Base-by-base conservation (phyloP, 2,329 filamentous ascomycete genomes). In the Alternaria burnsii region DNA sequence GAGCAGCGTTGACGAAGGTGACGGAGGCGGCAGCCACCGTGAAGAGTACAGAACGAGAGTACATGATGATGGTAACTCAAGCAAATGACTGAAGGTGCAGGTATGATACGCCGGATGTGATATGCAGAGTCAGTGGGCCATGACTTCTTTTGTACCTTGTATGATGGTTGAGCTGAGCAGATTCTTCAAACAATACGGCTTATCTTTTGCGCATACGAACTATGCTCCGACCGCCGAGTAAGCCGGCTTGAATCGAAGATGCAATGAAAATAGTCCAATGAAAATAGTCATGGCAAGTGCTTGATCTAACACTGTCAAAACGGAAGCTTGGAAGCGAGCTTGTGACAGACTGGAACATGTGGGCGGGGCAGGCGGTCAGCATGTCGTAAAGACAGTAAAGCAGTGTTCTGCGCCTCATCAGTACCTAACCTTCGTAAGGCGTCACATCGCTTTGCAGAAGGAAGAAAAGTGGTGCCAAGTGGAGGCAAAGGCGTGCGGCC, bases 41-140 rank as follows among this genome's bases (percentile, higher is more conserved):
- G 6, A 76, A 47, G 14, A 66, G 61, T 8, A 63, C 44, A 53
- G 67, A 75, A 52, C 69, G 72, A 72, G 69, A 63, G 58, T 62
- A 61, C 63, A 62, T 79, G 50, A 38, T 58, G 59, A 20, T 43
- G 40, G 26, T n/a, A 16, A 14, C 26, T 32, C 38, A 50, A 38
- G 47, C 11, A 36, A 62, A 53, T 20, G 48, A 61, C 40, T 36
- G 52, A 44, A 56, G 46, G 47, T 41, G 42, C 38, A 59, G 16
- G 28, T 54, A 41, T 41, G 51, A 28, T 36, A 46, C 52, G 32
- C 9, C 32, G 44, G 34, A 44, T 52, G 36, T 61, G 44, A n/a
- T 44, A 43, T 28, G 50, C 43, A 59, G 36, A 44, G 51, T 52
- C n/a, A 40, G 58, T 40, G 67, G 66, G 55, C 41, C 44, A 44